Evolutionary conservation across 805 yeast species (phyloP).

Genomic region (Candida ovalis): DNA sequence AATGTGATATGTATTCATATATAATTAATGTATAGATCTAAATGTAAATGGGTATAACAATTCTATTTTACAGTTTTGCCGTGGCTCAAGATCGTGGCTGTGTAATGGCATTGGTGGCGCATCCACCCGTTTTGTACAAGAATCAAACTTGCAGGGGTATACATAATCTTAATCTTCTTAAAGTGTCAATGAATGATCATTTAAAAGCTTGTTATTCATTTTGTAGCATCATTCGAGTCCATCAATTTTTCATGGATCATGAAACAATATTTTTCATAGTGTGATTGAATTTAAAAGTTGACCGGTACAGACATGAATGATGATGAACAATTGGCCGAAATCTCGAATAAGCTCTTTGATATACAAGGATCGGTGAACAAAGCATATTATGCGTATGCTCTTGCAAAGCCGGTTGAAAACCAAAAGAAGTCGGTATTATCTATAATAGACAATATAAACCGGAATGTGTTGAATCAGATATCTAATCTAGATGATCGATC

Average conservation of each 20-base stretch:
- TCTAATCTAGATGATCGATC: neutral
- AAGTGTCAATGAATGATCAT: no score
- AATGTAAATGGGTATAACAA: neutral
- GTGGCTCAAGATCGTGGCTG: neutral
- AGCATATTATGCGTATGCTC: constrained; percentile 5
- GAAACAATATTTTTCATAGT: no score
- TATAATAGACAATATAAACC: constrained; percentile 7
- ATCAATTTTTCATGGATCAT: neutral
- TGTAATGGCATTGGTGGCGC: no score
- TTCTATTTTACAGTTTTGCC: neutral
- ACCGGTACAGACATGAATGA: neutral
- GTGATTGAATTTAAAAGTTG: no score
- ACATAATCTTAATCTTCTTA: no score
- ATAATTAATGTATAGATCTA: neutral
- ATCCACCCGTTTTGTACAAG: no score
- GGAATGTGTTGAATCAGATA: neutral
- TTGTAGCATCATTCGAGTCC: no score
- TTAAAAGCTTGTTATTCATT: no score
- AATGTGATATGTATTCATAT: constrained; percentile 7
- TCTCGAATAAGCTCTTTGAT: neutral
- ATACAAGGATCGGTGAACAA: neutral
- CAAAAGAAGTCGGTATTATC: constrained; percentile 1
- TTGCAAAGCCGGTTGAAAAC: constrained; percentile 5
- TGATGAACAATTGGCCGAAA: neutral
- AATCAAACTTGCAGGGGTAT: no score